Evolutionary conservation across 2,329 filamentous ascomycete species (phyloP).

Genomic region (Apiospora marii): DNA sequence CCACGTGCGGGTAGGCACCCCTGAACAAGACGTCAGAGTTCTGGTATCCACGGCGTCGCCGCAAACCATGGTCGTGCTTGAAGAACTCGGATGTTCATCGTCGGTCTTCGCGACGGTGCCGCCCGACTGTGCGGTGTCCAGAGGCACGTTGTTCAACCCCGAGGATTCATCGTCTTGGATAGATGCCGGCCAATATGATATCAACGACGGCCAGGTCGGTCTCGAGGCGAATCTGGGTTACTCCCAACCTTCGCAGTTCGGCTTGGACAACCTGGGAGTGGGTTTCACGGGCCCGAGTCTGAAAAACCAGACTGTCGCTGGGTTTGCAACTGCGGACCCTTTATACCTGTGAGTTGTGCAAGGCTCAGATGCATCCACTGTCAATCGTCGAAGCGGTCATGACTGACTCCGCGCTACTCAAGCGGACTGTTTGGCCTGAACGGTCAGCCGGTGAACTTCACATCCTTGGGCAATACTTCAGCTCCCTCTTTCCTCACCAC

Average conservation of each 20-base stretch:
- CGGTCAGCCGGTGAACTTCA: conserved; percentile 48
- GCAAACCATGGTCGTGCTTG: conserved; percentile 44
- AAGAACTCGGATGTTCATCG: conserved; percentile 42
- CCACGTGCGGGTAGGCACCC: conserved; percentile 46
- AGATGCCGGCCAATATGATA: conserved; percentile 42
- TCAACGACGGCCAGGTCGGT: conserved; percentile 46
- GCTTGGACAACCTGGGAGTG: conserved; percentile 39
- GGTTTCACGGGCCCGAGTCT: conserved; percentile 43
- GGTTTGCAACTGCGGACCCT: conserved; percentile 43
- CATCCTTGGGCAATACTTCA: conserved; percentile 45
- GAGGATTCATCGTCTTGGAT: conserved; percentile 47
- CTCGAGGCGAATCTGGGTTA: conserved; percentile 50
- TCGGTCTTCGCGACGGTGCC: conserved; percentile 43
- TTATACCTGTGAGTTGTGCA: conserved; percentile 46
- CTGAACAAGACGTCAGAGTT: conserved; percentile 46
- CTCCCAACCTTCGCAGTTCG: conserved; percentile 38
- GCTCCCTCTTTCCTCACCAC: conserved; percentile 46
- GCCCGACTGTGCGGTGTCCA: conserved; percentile 43
- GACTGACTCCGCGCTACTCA: conserved; percentile 26
- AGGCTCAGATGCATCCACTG: not conserved
- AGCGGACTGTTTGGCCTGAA: conserved; percentile 50
- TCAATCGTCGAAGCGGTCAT: not conserved
- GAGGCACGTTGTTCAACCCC: conserved; percentile 45
- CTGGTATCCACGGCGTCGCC: conserved; percentile 50
- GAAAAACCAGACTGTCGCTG: conserved; percentile 43